Percentiles rank a stretch among this genome's conserved stretches.
Conservation (phyloP, 2,329 filamentous ascomycete species). For the Tolypocladium pustulatum region DNA sequence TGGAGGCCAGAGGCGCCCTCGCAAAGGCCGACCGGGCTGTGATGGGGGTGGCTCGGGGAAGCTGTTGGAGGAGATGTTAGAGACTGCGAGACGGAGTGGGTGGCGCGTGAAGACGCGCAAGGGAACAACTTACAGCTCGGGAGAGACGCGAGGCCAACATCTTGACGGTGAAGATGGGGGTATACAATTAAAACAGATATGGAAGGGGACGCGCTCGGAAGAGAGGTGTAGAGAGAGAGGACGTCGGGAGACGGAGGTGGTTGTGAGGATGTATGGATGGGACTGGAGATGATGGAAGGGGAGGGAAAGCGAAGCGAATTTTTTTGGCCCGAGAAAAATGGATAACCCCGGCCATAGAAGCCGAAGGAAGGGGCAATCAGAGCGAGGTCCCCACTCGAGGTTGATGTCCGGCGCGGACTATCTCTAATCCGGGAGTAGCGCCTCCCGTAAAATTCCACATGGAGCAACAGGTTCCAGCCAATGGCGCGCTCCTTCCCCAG, state of each 20-base stretch:
- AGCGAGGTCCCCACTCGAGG: slow-evolving; percentile 4
- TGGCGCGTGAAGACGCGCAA: neutral
- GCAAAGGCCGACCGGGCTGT: slow-evolving; percentile 56
- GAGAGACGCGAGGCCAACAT: slow-evolving; percentile 66
- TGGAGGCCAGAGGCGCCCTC: slow-evolving; percentile 60
- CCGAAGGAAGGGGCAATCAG: slow-evolving; percentile 29
- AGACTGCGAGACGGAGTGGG: slow-evolving; percentile 3
- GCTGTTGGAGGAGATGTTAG: slow-evolving; percentile 32
- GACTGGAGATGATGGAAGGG: slow-evolving; percentile 12
- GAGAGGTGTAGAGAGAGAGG: slow-evolving; percentile 16
- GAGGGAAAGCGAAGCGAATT: slow-evolving; percentile 23
- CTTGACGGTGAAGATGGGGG: slow-evolving; percentile 30
- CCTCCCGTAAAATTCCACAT: neutral
- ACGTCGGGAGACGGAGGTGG: slow-evolving; percentile 8
- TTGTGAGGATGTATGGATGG: slow-evolving; percentile 5
- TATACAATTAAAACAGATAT: slow-evolving; percentile 24
- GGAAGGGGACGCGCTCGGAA: slow-evolving; percentile 22
- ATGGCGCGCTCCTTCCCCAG: neutral
- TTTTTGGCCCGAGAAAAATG: slow-evolving; percentile 25
- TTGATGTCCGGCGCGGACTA: slow-evolving; percentile 11
- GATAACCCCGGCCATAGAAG: slow-evolving; percentile 26
- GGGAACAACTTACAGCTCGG: slow-evolving; percentile 55
- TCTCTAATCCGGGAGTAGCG: slow-evolving; percentile 9
- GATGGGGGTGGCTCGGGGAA: slow-evolving; percentile 65
- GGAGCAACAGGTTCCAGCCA: neutral